Percentiles rank a stretch among this genome's conserved stretches.
Conservation (phyloP, 1,139 yeast genomes). For the Yamadazyma sp. region DNA sequence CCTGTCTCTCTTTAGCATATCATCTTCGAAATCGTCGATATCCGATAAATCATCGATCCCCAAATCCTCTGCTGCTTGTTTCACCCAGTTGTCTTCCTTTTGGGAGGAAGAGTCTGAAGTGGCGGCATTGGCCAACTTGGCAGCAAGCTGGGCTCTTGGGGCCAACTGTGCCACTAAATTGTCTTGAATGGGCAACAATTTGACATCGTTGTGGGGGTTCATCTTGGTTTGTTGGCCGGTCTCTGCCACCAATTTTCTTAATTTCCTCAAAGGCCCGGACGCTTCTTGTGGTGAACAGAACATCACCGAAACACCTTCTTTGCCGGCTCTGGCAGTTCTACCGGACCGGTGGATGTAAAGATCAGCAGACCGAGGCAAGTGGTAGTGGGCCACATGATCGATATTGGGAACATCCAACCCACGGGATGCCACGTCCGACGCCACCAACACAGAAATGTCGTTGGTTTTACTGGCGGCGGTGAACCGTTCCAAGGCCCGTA, state of each 20-base stretch:
- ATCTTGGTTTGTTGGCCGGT: constrained; percentile 26
- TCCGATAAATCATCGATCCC: constrained; percentile 75
- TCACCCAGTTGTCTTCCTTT: constrained; percentile 80
- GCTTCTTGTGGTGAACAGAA: constrained; percentile 94
- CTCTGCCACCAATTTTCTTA: constrained; percentile 61
- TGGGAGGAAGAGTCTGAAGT: constrained; percentile 58
- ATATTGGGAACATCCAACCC: constrained; percentile 92
- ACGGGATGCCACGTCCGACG: constrained; percentile 98
- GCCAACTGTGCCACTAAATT: constrained; percentile 70
- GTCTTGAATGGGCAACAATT: constrained; percentile 73
- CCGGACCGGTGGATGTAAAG: constrained; percentile 95
- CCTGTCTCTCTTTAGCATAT: constrained; percentile 62
- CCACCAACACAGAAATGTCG: constrained; percentile 72
- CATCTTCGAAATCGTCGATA: constrained; percentile 61
- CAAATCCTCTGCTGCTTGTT: constrained; percentile 89
- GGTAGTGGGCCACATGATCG: constrained; percentile 94
- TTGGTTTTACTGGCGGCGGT: constrained; percentile 51
- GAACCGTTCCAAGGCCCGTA: constrained; percentile 78
- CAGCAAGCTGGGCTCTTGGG: constrained; percentile 67
- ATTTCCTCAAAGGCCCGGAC: constrained; percentile 77
- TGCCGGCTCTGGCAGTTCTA: constrained; percentile 95
- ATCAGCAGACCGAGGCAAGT: constrained; percentile 92
- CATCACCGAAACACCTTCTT: constrained; percentile 90
- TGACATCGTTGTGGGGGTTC: constrained; percentile 55
- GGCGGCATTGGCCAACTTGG: constrained; percentile 71